Conservation (phyloP, 441 rosid genomes). For the Pelargonium cotyledonis region DNA sequence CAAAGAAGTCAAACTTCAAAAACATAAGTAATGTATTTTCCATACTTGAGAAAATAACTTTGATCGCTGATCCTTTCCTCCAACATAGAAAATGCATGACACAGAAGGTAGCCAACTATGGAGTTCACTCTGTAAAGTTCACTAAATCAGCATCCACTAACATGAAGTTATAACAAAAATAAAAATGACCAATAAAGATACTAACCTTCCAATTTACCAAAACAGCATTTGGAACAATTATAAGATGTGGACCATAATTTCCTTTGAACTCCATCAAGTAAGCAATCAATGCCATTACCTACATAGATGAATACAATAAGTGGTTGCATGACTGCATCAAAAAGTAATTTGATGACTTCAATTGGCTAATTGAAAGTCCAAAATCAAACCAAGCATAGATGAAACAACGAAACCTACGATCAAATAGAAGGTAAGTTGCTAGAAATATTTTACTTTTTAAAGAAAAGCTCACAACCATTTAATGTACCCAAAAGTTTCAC, state of each 20-base stretch:
- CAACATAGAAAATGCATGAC: conserved; percentile 95
- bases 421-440: not conserved
- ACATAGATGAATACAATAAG: conserved; percentile 19
- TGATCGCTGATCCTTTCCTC: conserved; percentile 88
- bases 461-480: conserved; percentile 4
- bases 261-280: conserved; percentile 99
- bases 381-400: not conserved
- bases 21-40: conserved; percentile 4
- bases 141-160: conserved; percentile 21
- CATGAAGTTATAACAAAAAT: conserved; percentile 15
- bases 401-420: conserved; percentile 1
- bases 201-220: conserved; percentile 99
- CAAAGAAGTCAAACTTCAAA: conserved; percentile 9
- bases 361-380: not conserved
- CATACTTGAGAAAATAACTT: conserved; percentile 93
- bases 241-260: conserved; percentile 99
- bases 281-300: conserved; percentile 99
- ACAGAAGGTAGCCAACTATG: conserved; percentile 96
- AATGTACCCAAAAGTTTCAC: conserved; percentile 30
- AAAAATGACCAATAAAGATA: conserved; percentile 18
- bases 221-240: conserved; percentile 99
- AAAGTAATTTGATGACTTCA: not conserved
- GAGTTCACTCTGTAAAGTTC: conserved; percentile 78
- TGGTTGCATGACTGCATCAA: conserved; percentile 3
- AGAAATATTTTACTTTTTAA: not conserved